Base-by-base conservation (phyloP, 2,329 filamentous ascomycete genomes). In the Verticillium klebahnii region DNA sequence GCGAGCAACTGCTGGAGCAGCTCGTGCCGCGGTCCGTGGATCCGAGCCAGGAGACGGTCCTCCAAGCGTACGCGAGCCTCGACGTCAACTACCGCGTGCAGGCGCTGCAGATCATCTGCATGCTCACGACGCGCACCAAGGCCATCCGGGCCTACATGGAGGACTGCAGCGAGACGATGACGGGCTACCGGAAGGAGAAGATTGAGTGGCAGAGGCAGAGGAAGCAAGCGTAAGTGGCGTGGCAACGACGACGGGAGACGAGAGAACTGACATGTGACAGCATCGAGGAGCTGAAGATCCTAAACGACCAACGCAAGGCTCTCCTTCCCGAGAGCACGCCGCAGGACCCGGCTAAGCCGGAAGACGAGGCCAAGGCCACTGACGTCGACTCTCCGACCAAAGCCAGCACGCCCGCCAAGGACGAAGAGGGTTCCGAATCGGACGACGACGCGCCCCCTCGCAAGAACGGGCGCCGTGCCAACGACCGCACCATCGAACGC, bases 151-250 rank as follows among this genome's bases (percentile, higher is more conserved):
- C 87, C 17, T 96, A 96, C 72, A 90, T 99, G 81, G 92, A 97
- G 67, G 89, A 94, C 65, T 96, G 93, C 76, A 92, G 90, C 66
- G 91, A 94, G 71, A 91, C 92, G 60, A 97, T 98, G 93, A 99
- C 95, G 1, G 87, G 88, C 60, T 92, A 96, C 71, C 89, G 95
- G 58, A 99, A 99, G 75, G 91, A 96, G 72, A 97, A 97, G 78
- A 97, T 97, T 64, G 92, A 96, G 67, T 90, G 88, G 76, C 94
- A 98, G 76, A 86, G 93, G 66, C 86, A 90, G 68, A 88, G 90
- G 66, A 88, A 88, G 67, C 82, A 85, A 74, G 79, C 81, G 85
- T 88, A 78, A 75, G 85, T 82, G 29, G 19, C 5, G 34, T 60
- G 40, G 31, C 4, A 12, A 8, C 25, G 9, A 37, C 17, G n/a